phyloP scores from a whole-genome alignment of 2,329 filamentous ascomycete species.

The Tolypocladium sp. region DNA sequence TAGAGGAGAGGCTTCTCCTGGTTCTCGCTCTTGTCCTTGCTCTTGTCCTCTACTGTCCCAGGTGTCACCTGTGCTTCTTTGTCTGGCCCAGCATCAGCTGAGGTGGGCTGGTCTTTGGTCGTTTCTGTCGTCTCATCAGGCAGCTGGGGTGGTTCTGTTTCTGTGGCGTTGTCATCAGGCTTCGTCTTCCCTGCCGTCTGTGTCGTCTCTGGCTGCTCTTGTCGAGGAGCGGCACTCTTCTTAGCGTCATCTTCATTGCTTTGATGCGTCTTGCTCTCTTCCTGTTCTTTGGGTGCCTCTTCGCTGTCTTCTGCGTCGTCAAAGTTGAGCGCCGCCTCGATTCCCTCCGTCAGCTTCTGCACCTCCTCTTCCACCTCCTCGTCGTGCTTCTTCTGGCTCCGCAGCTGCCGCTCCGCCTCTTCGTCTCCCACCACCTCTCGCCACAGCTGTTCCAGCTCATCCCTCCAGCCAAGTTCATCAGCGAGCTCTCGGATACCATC shows the following conservation, averaged over 20 bases:
- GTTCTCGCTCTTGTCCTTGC: background rate
- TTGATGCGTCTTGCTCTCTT: background rate
- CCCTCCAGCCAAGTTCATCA: constrained; percentile 70
- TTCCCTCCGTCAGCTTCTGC: constrained; percentile 24
- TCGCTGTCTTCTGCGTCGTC: constrained; percentile 9
- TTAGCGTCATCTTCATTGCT: background rate
- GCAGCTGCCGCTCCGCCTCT: constrained; percentile 40
- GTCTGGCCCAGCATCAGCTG: background rate
- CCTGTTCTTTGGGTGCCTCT: background rate
- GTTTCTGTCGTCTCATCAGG: background rate
- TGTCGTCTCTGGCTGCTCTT: background rate
- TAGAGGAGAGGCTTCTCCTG: background rate
- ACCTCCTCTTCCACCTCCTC: constrained; percentile 35
- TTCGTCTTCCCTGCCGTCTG: background rate
- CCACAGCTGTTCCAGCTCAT: constrained; percentile 76
- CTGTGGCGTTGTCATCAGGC: background rate
- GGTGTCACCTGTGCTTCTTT: background rate
- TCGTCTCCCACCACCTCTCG: constrained; percentile 53
- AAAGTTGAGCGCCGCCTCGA: constrained; percentile 23
- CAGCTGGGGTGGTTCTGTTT: background rate
- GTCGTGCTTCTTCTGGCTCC: constrained; percentile 17
- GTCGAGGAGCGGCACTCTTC: background rate
- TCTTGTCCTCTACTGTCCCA: background rate
- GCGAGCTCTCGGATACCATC: constrained; percentile 70
- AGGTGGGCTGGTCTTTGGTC: background rate